phyloP scores from a whole-genome alignment of 1,284 basidiomycete genomes.

The Apiotrichum montevideense region DNA sequence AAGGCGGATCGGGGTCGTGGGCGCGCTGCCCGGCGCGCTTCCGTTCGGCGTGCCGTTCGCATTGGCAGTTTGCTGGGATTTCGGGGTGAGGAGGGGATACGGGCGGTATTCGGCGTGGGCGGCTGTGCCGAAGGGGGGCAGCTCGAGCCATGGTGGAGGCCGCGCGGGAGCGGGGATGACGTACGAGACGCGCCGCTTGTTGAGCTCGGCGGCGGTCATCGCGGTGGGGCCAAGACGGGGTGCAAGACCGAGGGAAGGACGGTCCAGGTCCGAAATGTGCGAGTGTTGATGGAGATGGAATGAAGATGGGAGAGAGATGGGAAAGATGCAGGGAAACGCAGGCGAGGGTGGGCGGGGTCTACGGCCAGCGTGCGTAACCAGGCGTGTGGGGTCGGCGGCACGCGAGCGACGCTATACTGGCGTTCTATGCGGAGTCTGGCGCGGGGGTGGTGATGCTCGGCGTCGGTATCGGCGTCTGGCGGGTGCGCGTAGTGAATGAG shows the following conservation, averaged over 20 bases:
- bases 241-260: neutral
- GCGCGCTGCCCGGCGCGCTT: conserved; percentile 1
- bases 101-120: conserved; percentile 42
- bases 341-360: too few relatives aligned
- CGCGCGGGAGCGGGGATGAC: conserved; percentile 66
- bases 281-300: too few relatives aligned
- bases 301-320: too few relatives aligned
- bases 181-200: conserved; percentile 65
- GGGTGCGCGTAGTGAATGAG: too few relatives aligned
- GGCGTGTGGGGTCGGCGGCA: too few relatives aligned
- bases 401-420: too few relatives aligned
- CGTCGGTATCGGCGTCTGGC: too few relatives aligned
- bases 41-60: neutral
- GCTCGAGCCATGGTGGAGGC: conserved; percentile 59
- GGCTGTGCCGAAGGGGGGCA: conserved; percentile 61
- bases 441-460: too few relatives aligned
- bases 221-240: neutral
- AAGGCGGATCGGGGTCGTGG: conserved; percentile 22
- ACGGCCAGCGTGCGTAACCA: too few relatives aligned
- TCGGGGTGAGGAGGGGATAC: conserved; percentile 59
- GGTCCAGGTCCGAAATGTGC: too few relatives aligned
- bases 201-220: conserved; percentile 20
- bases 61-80: conserved; percentile 4
- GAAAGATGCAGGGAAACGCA: too few relatives aligned
- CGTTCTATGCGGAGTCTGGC: too few relatives aligned